Conservation (phyloP, 2,329 filamentous ascomycete species). For the Alternaria brassicicola region DNA sequence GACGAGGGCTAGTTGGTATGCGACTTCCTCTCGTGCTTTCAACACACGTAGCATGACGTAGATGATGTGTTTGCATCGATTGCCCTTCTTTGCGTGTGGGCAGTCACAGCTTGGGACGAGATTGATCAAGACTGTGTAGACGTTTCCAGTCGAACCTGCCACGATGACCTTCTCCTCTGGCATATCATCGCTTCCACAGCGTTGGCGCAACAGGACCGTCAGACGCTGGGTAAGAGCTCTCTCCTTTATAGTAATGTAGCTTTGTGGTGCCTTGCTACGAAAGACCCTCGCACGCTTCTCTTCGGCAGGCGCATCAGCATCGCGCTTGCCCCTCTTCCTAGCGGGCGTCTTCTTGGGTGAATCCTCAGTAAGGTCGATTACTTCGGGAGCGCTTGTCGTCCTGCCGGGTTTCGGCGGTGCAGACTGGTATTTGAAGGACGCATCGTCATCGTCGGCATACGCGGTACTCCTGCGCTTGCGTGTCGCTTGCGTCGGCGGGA, state of each 20-base stretch:
- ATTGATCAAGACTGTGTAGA: slow-evolving; percentile 63
- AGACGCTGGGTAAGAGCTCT: slow-evolving; percentile 61
- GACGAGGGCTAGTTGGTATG: slow-evolving; percentile 67
- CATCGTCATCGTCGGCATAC: slow-evolving; percentile 16
- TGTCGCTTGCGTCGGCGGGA: background rate
- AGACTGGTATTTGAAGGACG: background rate
- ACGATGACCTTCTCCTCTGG: slow-evolving; percentile 62
- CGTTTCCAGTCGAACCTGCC: slow-evolving; percentile 66
- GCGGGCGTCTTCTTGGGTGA: slow-evolving; percentile 18
- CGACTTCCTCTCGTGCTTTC: slow-evolving; percentile 61
- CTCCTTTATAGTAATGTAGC: slow-evolving; percentile 55
- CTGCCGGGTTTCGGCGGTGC: slow-evolving; percentile 14
- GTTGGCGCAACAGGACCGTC: slow-evolving; percentile 61
- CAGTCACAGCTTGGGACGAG: slow-evolving; percentile 62
- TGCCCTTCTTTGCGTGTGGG: slow-evolving; percentile 60
- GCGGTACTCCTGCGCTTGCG: slow-evolving; percentile 33
- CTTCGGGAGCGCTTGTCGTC: slow-evolving; percentile 4
- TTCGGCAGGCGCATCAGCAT: slow-evolving; percentile 18
- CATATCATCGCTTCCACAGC: slow-evolving; percentile 51
- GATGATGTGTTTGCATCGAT: slow-evolving; percentile 69
- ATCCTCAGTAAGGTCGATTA: slow-evolving; percentile 15
- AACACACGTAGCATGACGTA: slow-evolving; percentile 66
- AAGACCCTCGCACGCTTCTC: slow-evolving; percentile 44
- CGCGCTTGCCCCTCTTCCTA: slow-evolving; percentile 27
- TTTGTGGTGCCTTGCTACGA: slow-evolving; percentile 51